Evolutionary conservation across 2,329 filamentous ascomycete genomes (phyloP).

Genomic region (Xylaria sp.): DNA sequence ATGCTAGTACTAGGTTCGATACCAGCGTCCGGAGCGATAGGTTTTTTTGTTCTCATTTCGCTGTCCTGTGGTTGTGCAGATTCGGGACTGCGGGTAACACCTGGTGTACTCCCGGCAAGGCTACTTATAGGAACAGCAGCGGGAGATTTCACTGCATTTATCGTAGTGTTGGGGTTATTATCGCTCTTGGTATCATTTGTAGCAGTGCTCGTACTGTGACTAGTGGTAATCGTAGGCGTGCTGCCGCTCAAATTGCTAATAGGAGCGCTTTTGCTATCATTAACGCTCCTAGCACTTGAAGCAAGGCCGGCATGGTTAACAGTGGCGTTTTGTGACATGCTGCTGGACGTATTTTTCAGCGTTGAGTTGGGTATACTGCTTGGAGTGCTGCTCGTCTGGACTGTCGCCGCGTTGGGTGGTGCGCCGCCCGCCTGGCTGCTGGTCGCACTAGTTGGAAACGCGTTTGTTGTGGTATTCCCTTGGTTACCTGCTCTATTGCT

Average conservation of each 20-base stretch:
- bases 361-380: not conserved
- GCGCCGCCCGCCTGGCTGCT: not conserved
- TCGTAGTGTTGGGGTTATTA: not conserved
- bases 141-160: not conserved
- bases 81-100: not conserved
- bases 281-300: not conserved
- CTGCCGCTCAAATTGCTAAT: not conserved
- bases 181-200: not conserved
- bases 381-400: not conserved
- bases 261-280: not conserved
- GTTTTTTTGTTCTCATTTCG: not conserved
- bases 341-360: not conserved
- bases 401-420: not conserved
- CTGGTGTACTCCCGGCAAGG: not conserved
- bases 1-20: not conserved
- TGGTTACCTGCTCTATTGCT: constrained; percentile 1
- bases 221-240: not conserved
- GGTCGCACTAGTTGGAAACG: not conserved
- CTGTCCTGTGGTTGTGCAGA: not conserved
- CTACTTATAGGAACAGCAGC: not conserved
- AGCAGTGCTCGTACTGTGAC: constrained; percentile 1
- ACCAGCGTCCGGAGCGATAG: not conserved
- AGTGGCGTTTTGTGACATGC: not conserved
- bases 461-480: not conserved
- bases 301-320: not conserved